A percentile compares a stretch with the other conserved stretches of the same genome.
phyloP scores from a whole-genome alignment of 306 rosid genomes.

The Trifolium fragiferum region DNA sequence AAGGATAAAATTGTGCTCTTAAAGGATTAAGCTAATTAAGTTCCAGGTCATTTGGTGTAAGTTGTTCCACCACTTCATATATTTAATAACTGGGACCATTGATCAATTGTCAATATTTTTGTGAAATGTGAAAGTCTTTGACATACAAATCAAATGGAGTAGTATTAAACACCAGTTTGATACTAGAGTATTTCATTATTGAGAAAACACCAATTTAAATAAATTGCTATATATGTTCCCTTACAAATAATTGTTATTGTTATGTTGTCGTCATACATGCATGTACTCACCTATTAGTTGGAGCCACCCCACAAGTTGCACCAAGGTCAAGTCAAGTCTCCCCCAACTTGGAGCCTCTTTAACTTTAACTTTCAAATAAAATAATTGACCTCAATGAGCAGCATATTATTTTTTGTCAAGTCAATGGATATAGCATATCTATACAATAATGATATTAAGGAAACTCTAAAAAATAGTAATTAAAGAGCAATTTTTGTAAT shows the following conservation, averaged over 20 bases:
- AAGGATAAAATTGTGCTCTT: neutral
- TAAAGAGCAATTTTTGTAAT: too few relatives aligned
- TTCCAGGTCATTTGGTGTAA: slow-evolving; percentile 2
- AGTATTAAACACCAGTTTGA: neutral
- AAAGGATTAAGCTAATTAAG: neutral
- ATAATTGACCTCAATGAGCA: too few relatives aligned
- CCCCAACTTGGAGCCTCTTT: neutral
- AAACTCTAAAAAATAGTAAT: too few relatives aligned
- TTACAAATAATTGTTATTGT: neutral
- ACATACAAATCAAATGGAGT: neutral
- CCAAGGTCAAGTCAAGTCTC: neutral
- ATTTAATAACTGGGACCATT: slow-evolving; percentile 1
- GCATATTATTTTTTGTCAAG: too few relatives aligned
- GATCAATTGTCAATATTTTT: neutral
- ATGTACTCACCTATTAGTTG: neutral
- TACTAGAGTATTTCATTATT: neutral
- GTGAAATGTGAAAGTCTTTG: slow-evolving; percentile 29
- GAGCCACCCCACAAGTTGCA: neutral
- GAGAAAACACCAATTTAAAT: neutral
- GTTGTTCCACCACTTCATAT: slow-evolving; percentile 21
- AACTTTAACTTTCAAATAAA: too few relatives aligned
- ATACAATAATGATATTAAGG: too few relatives aligned
- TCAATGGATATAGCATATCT: too few relatives aligned
- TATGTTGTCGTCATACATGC: neutral
- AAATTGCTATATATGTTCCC: neutral